These are phyloP conservation scores for Pyrenophora teres DNA, from an alignment of 2,329 filamentous ascomycete genomes.

Conservation along the genomic window DNA sequence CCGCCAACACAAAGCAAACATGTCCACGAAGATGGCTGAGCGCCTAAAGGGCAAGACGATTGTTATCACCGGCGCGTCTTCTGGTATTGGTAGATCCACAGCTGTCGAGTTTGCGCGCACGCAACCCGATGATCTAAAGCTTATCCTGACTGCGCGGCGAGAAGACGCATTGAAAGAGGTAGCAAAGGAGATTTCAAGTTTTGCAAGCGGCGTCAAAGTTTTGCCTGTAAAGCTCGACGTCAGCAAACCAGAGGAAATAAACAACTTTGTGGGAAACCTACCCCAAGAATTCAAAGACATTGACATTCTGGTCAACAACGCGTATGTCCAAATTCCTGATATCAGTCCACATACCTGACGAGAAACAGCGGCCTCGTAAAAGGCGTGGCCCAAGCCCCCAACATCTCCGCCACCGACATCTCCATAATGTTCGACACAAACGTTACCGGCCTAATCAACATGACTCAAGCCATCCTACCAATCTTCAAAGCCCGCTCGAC, in stretches of 20 bases:
- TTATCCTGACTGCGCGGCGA: constrained; percentile 88
- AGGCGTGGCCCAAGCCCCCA: constrained; percentile 81
- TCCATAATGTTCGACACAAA: constrained; percentile 90
- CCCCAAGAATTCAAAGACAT: constrained; percentile 84
- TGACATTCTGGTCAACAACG: constrained; percentile 80
- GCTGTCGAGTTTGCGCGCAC: constrained; percentile 95
- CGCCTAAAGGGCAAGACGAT: constrained; percentile 93
- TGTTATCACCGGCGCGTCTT: constrained; percentile 88
- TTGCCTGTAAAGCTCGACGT: constrained; percentile 85
- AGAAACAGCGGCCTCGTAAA: constrained; percentile 73
- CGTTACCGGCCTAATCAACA: constrained; percentile 90
- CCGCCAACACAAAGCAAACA: constrained; percentile 49
- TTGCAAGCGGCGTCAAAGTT: constrained; percentile 76
- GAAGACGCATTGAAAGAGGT: constrained; percentile 77
- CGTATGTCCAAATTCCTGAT: constrained; percentile 7
- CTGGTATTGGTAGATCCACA: constrained; percentile 81
- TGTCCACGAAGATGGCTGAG: constrained; percentile 74
- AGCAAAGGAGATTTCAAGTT: constrained; percentile 73
- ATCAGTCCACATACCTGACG: neutral
- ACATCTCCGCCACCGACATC: constrained; percentile 82
- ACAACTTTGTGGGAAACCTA: constrained; percentile 70
- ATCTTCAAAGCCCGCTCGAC: constrained; percentile 69
- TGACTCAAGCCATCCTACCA: constrained; percentile 89
- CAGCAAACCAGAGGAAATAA: constrained; percentile 75
- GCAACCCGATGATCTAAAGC: constrained; percentile 74